Percentiles rank a stretch among this genome's conserved stretches.
These are phyloP conservation scores for Chimonanthus salicifolius DNA, from an alignment of 164 flowering plant species.

Conservation along the genomic window DNA sequence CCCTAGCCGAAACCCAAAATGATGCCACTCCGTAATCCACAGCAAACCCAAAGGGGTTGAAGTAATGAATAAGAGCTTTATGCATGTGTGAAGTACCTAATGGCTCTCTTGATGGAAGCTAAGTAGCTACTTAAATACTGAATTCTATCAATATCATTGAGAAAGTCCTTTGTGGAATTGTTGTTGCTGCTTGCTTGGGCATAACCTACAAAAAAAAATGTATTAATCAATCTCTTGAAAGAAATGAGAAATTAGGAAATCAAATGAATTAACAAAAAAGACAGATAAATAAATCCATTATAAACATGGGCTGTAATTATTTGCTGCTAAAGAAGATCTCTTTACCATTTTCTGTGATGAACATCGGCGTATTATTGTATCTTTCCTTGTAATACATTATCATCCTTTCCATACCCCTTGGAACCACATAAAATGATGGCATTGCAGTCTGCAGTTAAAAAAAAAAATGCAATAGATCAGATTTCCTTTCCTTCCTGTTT, in stretches of 20 bases:
- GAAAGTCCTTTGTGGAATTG: not conserved
- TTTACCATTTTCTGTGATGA: constrained; percentile 26
- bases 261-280: too few species aligned
- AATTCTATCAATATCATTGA: constrained; percentile 2
- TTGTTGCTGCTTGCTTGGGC: not conserved
- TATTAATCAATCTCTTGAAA: too few species aligned
- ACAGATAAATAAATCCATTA: too few species aligned
- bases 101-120: not conserved
- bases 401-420: constrained; percentile 12
- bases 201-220: not conserved
- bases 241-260: not conserved
- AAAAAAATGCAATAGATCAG: not conserved
- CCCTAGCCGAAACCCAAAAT: too few species aligned
- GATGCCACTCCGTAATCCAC: too few species aligned
- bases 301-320: too few species aligned
- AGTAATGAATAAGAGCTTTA: too few species aligned
- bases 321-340: not conserved
- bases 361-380: constrained; percentile 23
- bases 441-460: constrained; percentile 9
- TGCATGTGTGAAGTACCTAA: not conserved
- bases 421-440: constrained; percentile 9
- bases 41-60: too few species aligned
- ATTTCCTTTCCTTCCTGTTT: not conserved
- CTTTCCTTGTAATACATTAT: constrained; percentile 10
- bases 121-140: constrained; percentile 5